Base-by-base conservation (phyloP, 176 grass and related monocot species). In the Zoysia pacifica region DNA sequence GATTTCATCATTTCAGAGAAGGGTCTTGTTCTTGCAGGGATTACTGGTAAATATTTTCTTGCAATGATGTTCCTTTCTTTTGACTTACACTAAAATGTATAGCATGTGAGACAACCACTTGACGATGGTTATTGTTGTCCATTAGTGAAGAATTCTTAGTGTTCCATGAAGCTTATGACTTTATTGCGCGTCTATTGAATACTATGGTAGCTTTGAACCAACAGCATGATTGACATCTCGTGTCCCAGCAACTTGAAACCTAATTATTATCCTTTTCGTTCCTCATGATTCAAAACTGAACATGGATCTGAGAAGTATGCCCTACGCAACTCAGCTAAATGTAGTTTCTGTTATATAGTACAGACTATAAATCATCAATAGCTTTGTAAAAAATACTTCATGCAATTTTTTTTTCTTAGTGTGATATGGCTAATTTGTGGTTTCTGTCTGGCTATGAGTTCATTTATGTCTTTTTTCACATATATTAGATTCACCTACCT, bases 21-120 rank as follows among this genome's bases (percentile, higher is more conserved):
- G 89, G 89, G 62, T 87, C 69, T 69, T 94, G 86, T 86, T 94
- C 89, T 82, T 94, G 86, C 50, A 11, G 74, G 43, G 86, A 94
- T 80, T 94, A 91, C 63, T 94, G 92, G 84, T 94, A 89, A 87
- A 20, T 9, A 67, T 64, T 78, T 64, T 53, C 60, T 40, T 7
- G 7, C 14, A 68, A 50, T 65, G 78, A 76, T 49, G 79, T 48
- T 79, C 5, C 7, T 68, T 56, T 59, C 41, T 42, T 79, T 75
- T 51, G 38, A 41, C 54, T 70, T 65, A 37, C 46, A 70, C 61
- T 65, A 66, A 86, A 74, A 83, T 79, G 54, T 75, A 83, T 70
- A 76, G 58, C 60, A 72, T 76, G 58, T 55, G 73, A 62, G 42
- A 61, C 79, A 80, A 71, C 4, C 80, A 49, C 44, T 50, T 50